Conservation (phyloP, 768 basidiomycete genomes). For the Roridomyces roridus region DNA sequence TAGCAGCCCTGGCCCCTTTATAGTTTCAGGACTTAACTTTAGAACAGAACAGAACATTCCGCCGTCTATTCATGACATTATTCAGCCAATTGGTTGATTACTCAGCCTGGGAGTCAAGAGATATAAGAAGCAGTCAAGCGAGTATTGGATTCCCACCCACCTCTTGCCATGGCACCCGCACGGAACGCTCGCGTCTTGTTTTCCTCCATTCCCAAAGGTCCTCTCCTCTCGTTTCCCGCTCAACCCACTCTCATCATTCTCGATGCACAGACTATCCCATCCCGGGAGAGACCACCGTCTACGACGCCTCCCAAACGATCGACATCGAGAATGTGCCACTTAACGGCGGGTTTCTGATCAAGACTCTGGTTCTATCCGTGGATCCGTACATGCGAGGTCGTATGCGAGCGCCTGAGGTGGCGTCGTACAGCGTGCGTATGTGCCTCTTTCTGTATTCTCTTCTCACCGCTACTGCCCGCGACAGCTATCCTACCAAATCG, state of each 20-base stretch:
- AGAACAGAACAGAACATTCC: no score
- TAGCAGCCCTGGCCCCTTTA: no score
- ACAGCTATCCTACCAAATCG: no score
- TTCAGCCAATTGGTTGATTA: no score
- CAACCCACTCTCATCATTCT: not conserved
- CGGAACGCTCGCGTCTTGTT: conserved; percentile 44
- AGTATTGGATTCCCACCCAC: no score
- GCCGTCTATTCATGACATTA: no score
- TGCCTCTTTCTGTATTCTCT: no score
- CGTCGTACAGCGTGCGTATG: no score
- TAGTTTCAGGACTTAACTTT: no score
- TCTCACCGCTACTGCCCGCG: no score
- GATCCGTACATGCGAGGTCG: conserved; percentile 47
- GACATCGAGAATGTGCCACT: conserved; percentile 52
- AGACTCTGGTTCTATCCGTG: conserved; percentile 50
- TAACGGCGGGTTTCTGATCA: conserved; percentile 55
- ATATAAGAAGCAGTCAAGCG: no score
- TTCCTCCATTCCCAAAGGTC: conserved; percentile 42
- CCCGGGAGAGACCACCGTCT: conserved; percentile 50
- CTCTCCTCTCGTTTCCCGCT: conserved; percentile 8
- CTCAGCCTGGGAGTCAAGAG: no score
- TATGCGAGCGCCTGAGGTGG: conserved; percentile 42
- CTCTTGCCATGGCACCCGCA: conserved; percentile 38
- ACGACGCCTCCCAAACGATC: conserved; percentile 51
- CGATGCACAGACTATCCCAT: conserved; percentile 41